Evolutionary conservation across 2,329 filamentous ascomycete species (phyloP), one percentile per base, ranked within the genome.

Genomic region (Myriosclerotinia scirpicola): DNA sequence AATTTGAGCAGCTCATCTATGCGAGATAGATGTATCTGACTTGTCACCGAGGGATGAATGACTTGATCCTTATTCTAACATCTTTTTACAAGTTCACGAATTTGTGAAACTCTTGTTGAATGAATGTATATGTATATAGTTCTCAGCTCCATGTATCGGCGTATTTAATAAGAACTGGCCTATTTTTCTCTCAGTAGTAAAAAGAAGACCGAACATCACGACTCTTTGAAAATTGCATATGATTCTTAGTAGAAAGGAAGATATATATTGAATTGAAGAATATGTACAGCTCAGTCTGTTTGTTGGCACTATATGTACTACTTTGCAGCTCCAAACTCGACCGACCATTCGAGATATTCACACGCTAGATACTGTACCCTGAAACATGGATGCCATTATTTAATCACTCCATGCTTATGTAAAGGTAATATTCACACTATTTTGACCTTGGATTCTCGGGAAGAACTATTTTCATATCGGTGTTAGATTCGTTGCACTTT

Each of bases 401-500:
- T n/a, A 2, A 5, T 8, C 44, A 12, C 15, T 3, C 20, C 12
- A 50, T 1, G 9, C 12, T 50, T 26, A 61, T 40, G 58, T 50
- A 34, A 61, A 61, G 26, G 58, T 61, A 8, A 61, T 52, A 5
- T 61, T 61, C n/a, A 52, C 58, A 22, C 58, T 61, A 22, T 61
- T 61, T 15, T 61, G 58, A 36, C 58, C 58, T 38, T 38, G 44
- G 11, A 61, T 61, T 61, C 58, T 38, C 20, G 58, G 58, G 44
- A 50, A 61, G 12, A 61, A 61, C 58, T 61, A 40, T 40, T 22
- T 26, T 20, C 30, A 14, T 8, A 50, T 60, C 9, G 50, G 44
- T 38, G 50, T 59, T 5, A n/a, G 3, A n/a, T 38, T 17, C 2
- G 15, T 12, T 34, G 2, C 6, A 4, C 17, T 30, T 20, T 17